Percentiles rank a stretch among this genome's conserved stretches.
Conservation (phyloP, 768 basidiomycete genomes). For the Rhodotorula sphaerocarpa region DNA sequence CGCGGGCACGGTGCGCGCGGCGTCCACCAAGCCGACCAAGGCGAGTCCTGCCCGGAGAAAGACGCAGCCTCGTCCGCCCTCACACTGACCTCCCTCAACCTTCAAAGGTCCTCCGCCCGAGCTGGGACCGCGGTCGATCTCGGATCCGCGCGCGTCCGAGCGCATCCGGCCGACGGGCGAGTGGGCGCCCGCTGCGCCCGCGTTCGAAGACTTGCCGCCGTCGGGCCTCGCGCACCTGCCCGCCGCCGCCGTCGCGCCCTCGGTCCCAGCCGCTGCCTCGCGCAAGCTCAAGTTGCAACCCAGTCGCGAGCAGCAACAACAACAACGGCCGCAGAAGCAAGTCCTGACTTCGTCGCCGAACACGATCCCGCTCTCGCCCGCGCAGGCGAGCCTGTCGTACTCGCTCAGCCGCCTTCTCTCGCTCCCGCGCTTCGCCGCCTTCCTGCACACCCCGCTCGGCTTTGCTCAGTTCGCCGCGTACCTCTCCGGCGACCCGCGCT, state of each 20-base stretch:
- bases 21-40: too few species aligned
- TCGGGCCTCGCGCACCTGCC: background rate
- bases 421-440: slow-evolving; percentile 18
- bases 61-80: background rate
- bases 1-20: too few species aligned
- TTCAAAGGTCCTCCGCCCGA: too few species aligned
- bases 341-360: slow-evolving; percentile 9
- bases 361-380: slow-evolving; percentile 1
- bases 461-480: slow-evolving; percentile 18
- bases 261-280: background rate
- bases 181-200: slow-evolving; percentile 9
- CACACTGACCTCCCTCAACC: background rate
- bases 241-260: background rate
- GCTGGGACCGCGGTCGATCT: too few species aligned
- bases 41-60: too few species aligned
- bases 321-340: background rate
- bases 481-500: background rate
- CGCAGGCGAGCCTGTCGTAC: slow-evolving; percentile 14
- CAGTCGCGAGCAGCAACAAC: too few species aligned
- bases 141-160: too few species aligned
- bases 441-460: slow-evolving; percentile 11
- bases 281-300: too few species aligned
- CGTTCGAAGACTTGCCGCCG: background rate
- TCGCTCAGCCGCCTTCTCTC: slow-evolving; percentile 15
- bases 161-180: background rate